Base-by-base conservation (phyloP, 192 early-diverging fungal species). In the Linnemannia exigua region DNA sequence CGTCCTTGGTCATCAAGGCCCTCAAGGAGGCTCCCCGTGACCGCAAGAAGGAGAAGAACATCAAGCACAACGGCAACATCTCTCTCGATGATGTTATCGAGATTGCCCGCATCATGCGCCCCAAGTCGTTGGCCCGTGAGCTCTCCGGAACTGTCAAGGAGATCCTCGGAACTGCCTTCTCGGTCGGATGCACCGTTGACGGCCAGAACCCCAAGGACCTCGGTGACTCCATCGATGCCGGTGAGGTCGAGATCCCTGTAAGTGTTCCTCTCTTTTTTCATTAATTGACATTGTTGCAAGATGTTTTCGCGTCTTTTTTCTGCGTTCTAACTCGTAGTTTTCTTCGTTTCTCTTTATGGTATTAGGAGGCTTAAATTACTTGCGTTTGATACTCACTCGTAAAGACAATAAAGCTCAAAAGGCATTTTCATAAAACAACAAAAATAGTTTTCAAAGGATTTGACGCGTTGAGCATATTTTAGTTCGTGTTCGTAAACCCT, bases 31-130 rank as follows among this genome's bases (percentile, higher is more conserved):
- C 98, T 73, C 93, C 94, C 38, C 92, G 98, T 79, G 98, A 99
- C 92, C 92, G 94, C 90, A 99, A 99, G 96, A 99, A 99, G 97
- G 98, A 99, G 91, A 99, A 99, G 96, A 99, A 99, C 96, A 97
- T 99, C 90, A 94, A 97, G 92, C 98, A 99, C 94, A 92, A 88
- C 88, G 98, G 98, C 84, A 99, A 99, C 95, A 91, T 99, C 87
- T 91, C 96, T 72, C 87, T 99, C 50, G 95, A 98, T 89, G 95
- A 97, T 75, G 93, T 99, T 75, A 95, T 98, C 87, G 97, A 98
- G 81, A 93, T 99, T 88, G 98, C 98, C 87, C 96, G 96, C 87
- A 96, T 93, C 88, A 97, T 99, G 96, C 95, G 95, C 67, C 88
- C 88, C 93, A 99, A 98, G 95, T 99, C 98, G 68, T 87, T 95